phyloP scores from a whole-genome alignment of 176 grass and related monocot species.

The Triticum aestivum region IWGSC_CS_RefSeq_v2.1 NC_057800.1:13860845-13861344 shows the following conservation, averaged over 20 bases:
- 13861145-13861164: conserved; percentile 1
- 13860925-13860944: background rate
- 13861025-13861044: conserved; percentile 2
- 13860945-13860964: background rate
- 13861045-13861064: conserved; percentile 1
- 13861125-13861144: conserved; percentile 1
- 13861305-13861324: conserved; percentile 47
- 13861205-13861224: conserved; percentile 85
- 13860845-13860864: background rate
- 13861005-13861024: conserved; percentile 19
- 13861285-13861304: conserved; percentile 55
- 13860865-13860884: background rate
- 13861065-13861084: conserved; percentile 27
- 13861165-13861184: background rate
- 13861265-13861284: conserved; percentile 78
- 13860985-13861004: background rate
- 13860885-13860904: background rate
- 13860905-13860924: background rate
- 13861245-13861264: conserved; percentile 66
- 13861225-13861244: conserved; percentile 71
- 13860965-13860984: background rate
- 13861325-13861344: conserved; percentile 42
- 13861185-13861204: conserved; percentile 96
- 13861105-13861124: background rate
- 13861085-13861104: conserved; percentile 28